Evolutionary conservation across 768 basidiomycete species (phyloP), one percentile per base, ranked within the genome.

Genomic region (Pleurotus ostreatus): DNA sequence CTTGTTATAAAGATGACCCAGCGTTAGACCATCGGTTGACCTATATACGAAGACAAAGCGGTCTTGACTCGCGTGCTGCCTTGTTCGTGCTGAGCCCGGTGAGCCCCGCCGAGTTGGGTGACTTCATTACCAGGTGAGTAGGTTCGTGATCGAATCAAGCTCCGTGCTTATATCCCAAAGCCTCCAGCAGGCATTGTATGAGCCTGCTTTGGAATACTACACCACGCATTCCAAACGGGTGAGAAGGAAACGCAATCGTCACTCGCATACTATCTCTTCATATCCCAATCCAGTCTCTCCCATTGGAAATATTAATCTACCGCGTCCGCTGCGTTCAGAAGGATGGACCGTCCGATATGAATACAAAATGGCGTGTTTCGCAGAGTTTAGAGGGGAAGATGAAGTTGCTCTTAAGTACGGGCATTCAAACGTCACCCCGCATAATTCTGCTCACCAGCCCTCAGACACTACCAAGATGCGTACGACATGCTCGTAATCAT

Each of bases 301-400:
- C 2, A 56, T 79, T 6, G 81, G 77, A 5, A 68, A 65, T 18
- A 60, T 74, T 12, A 68, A 68, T 40, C 68, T 80, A 16, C 69
- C 80, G 1, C 82, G 86, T 15, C 84, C 88, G 0, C 73, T 97
- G 4, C 77, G 89, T 25, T 82, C 88, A 0, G 87, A 92, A 69
- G 95, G 95, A 0, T 99, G 95, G 96, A 92, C 90, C 0, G 94
- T 96, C 16, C 78, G 97, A 26, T 98, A 98, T 65, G 95, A 98
- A 67, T 98, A 94, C 77, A 99, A 98, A 72, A 90, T 95, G 81
- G 97, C 89, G 0, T 88, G 89, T 62, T 98, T 98, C 69, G 94
- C 96, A 0, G 96, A 99, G 70, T 94, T 98, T 65, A 75, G 95
- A 57, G 85, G 91, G 11, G 96, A 98, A 68, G 83, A 91, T 57